A percentile compares a stretch with the other conserved stretches of the same genome.
Evolutionary conservation across 2,329 filamentous ascomycete genomes (phyloP).

Genomic region (Sarocladium oryzae): DNA sequence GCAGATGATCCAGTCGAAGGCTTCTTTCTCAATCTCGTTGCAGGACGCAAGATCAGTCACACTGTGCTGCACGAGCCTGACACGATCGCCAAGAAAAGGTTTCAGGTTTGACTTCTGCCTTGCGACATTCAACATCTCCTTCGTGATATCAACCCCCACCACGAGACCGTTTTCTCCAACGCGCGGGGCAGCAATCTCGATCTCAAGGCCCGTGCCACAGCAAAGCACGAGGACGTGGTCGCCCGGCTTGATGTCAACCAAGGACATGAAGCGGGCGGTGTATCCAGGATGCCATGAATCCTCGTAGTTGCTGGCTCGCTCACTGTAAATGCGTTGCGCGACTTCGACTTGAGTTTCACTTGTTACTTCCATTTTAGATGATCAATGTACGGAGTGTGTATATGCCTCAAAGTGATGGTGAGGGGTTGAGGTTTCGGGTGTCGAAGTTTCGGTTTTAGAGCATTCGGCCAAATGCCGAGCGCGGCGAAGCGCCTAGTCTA

Average conservation of each 20-base stretch:
- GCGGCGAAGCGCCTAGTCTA: no score
- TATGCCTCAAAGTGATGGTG: no score
- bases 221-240: slow-evolving; percentile 24
- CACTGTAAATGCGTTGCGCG: slow-evolving; percentile 25
- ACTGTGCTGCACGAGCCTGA: slow-evolving; percentile 22
- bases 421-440: no score
- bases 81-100: slow-evolving; percentile 12
- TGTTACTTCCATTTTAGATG: neutral
- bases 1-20: slow-evolving; percentile 26
- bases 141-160: slow-evolving; percentile 25
- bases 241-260: slow-evolving; percentile 18
- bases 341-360: neutral
- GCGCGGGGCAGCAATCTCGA: slow-evolving; percentile 20
- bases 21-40: slow-evolving; percentile 14
- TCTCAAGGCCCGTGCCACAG: slow-evolving; percentile 29
- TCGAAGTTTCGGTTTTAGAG: no score
- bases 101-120: slow-evolving; percentile 16
- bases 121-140: slow-evolving; percentile 25
- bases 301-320: slow-evolving; percentile 24
- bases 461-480: no score
- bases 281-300: slow-evolving; percentile 27
- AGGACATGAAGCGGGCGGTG: slow-evolving; percentile 22
- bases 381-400: no score
- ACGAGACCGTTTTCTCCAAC: slow-evolving; percentile 21
- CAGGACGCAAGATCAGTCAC: slow-evolving; percentile 19